Evolutionary conservation across 2,329 filamentous ascomycete species (phyloP), one percentile per base, ranked within the genome.

Genomic region (Tolypocladium endophyticum): DNA sequence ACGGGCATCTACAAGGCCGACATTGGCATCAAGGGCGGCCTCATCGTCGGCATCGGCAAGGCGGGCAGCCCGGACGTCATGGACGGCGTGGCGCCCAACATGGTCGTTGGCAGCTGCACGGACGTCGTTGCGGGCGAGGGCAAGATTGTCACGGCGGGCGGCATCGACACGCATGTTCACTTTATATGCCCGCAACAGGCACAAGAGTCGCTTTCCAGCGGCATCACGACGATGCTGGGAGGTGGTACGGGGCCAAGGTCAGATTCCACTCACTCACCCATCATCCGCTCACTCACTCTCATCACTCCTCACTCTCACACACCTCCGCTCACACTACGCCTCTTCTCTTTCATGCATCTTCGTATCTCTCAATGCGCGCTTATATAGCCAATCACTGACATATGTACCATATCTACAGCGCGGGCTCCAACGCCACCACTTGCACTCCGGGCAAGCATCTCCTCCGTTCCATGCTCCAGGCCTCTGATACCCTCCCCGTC

Each of bases 61-160:
- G 91, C 93, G 20, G 93, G 93, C 25, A 97, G 97, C 68, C 93
- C 93, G n/a, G 93, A 97, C 74, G 85, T 96, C 55, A 97, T 97
- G 93, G 88, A 94, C 38, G 90, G 90, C 5, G 90, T 97, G 8
- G 80, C 87, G 61, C 79, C 85, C 0, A 81, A 86, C 59, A 85
- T 97, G 86, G 77, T 96, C 1, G 85, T 97, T 12, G 93, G 93
- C 14, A 88, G 87, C 63, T 90, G 89, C 65, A 97, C 93, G 0
- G 93, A 97, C 77, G 90, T 97, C 28, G 86, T 97, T 70, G 91
- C 93, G 23, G 92, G 86, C 18, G 93, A 97, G 75, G 86, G 89
- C 66, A 90, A 90, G 76, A 97, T 97, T 63, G 77, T 97, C 58
- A 97, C 93, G 0, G 89, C 92, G 1, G 93, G 93, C 65, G 93